These are phyloP conservation scores for Microbotryum violaceum DNA, from an alignment of 1,284 basidiomycete genomes.

Conservation along the genomic window DNA sequence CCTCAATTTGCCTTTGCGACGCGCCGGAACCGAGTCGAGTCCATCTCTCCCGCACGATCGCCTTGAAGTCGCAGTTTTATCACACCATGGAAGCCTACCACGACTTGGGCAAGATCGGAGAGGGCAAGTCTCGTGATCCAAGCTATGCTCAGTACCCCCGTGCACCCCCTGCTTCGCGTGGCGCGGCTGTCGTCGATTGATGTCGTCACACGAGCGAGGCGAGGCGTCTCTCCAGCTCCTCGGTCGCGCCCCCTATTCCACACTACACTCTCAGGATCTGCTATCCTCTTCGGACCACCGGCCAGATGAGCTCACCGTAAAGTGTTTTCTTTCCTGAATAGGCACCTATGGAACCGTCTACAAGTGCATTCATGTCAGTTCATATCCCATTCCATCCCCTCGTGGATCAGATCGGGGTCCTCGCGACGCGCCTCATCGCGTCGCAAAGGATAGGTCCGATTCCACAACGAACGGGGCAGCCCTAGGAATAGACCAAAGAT, in stretches of 20 bases:
- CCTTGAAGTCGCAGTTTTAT: no score
- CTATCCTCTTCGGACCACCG: background rate
- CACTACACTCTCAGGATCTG: background rate
- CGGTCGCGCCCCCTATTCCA: background rate
- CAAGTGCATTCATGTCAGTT: constrained; percentile 34
- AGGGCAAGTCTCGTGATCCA: no score
- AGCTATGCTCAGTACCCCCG: no score
- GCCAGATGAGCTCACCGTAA: background rate
- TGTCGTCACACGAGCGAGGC: constrained; percentile 15
- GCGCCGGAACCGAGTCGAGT: no score
- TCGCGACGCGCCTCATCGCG: constrained; percentile 10
- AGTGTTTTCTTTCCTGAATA: constrained; percentile 41
- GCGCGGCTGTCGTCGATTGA: background rate
- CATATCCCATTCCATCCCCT: background rate
- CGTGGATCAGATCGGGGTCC: background rate
- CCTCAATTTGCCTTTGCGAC: no score
- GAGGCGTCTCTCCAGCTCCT: background rate
- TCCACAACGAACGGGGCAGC: constrained; percentile 35
- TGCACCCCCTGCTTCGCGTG: no score
- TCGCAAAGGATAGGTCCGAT: constrained; percentile 61
- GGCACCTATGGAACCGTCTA: constrained; percentile 99
- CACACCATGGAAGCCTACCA: no score
- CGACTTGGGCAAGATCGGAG: no score
- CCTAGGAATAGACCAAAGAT: background rate
- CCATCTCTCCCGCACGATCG: no score